A percentile compares a stretch with the other conserved stretches of the same genome.
Evolutionary conservation across 2,329 filamentous ascomycete species (phyloP).

Genomic region (Alternaria solani): DNA sequence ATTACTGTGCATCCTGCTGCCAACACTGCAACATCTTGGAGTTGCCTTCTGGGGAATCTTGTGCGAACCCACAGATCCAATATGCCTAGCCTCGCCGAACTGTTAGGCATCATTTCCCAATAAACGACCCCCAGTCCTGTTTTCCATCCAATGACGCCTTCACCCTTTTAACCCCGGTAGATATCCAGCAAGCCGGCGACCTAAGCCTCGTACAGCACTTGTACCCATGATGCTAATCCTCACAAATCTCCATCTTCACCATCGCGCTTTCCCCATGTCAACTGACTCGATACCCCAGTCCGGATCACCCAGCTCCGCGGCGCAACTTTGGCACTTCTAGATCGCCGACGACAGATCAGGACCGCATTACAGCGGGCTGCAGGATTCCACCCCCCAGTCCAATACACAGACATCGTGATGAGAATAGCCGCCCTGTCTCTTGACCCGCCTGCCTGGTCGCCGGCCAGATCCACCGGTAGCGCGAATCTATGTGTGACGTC

Average conservation of each 20-base stretch:
- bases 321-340: conserved; percentile 7
- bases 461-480: conserved; percentile 12
- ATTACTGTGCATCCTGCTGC: conserved; percentile 2
- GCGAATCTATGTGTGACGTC: conserved; percentile 15
- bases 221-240: background rate
- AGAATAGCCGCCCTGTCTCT: conserved; percentile 3
- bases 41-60: conserved; percentile 8
- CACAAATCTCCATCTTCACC: background rate
- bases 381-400: conserved; percentile 7
- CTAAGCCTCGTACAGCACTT: background rate
- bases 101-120: conserved; percentile 15
- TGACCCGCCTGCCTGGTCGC: conserved; percentile 10
- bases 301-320: conserved; percentile 16
- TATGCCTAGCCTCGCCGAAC: conserved; percentile 12
- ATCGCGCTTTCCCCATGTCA: conserved; percentile 1
- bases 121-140: background rate
- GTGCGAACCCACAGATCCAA: conserved; percentile 5
- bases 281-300: conserved; percentile 14
- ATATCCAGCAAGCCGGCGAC: background rate
- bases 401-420: conserved; percentile 1
- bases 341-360: conserved; percentile 11
- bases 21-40: background rate
- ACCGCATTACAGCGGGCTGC: background rate
- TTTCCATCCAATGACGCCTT: background rate
- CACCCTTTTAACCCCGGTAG: background rate